phyloP scores from a whole-genome alignment of 169 alveolate genomes.

The Plasmodium knowlesi region DNA sequence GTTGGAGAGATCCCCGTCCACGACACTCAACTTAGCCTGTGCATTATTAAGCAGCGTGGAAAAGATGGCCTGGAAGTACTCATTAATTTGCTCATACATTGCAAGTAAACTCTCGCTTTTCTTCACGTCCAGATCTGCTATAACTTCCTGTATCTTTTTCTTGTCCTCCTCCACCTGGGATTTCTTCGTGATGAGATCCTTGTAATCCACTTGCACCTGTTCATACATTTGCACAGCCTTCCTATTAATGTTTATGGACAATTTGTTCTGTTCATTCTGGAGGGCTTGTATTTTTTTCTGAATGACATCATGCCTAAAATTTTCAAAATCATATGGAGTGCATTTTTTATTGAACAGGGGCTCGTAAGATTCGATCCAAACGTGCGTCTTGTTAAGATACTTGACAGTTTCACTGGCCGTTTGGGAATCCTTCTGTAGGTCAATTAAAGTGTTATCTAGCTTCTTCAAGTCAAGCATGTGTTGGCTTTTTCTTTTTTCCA shows the following conservation, averaged over 20 bases:
- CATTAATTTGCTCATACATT: conserved; percentile 92
- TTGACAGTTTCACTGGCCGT: conserved; percentile 73
- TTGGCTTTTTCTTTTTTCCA: conserved; percentile 77
- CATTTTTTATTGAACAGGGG: conserved; percentile 79
- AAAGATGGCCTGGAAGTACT: conserved; percentile 93
- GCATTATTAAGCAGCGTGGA: conserved; percentile 95
- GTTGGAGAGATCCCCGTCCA: conserved; percentile 84
- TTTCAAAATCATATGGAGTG: conserved; percentile 81
- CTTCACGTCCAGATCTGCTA: conserved; percentile 93
- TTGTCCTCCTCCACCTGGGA: conserved; percentile 92
- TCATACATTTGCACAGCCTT: conserved; percentile 95
- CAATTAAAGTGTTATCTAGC: conserved; percentile 77
- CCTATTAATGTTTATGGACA: conserved; percentile 92
- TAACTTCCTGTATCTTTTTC: conserved; percentile 92
- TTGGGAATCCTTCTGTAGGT: conserved; percentile 79
- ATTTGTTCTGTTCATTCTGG: conserved; percentile 86
- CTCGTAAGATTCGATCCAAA: conserved; percentile 81
- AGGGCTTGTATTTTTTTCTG: conserved; percentile 85
- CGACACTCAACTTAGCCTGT: conserved; percentile 92
- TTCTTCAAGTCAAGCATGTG: conserved; percentile 77
- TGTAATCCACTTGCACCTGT: conserved; percentile 91
- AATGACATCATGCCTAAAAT: conserved; percentile 79
- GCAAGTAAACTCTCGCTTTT: conserved; percentile 91
- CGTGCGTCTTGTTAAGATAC: conserved; percentile 75
- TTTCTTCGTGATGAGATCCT: conserved; percentile 90